Base-by-base conservation (phyloP, 441 rosid species). In the Melastoma candidum region DNA sequence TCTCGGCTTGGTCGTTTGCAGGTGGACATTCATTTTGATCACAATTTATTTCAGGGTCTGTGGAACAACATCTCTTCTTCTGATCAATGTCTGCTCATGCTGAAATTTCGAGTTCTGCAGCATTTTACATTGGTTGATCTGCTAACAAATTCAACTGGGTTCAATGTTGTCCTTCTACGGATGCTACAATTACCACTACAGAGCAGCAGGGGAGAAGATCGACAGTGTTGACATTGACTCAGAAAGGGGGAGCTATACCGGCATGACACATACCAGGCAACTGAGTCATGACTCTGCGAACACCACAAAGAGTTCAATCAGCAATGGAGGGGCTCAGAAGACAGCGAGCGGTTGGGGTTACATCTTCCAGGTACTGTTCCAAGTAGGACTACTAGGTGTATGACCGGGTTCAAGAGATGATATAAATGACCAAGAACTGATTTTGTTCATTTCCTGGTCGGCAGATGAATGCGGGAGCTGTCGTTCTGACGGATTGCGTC, bases 41-140 rank as follows among this genome's bases (percentile, higher is more conserved):
- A 60, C 64, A 27, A 17, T 60, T 26, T 52, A 60, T 46, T 60
- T 60, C 32, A 57, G 64, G 64, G 64, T 60, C 47, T 48, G 22
- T 3, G 24, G 6, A 14, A 22, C 17, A 11, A 41, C 27, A 3
- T 32, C 24, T 32, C 46, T 22, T 26, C 44, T 11, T 24, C 9
- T 41, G 22, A 2, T 44, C 36, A 10, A 46, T 26, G 24, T 43
- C 17, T 45, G 36, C 12, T 44, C 39, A 7, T 17, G n/a, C 2
- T 55, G 7, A 12, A 12, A 17, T 25, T 55, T 6, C 11, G 7
- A 4, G 5, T 44, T 4, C 36, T 29, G 36, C 36, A 29, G 36
- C 36, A 29, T 29, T 29, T 29, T 29, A 29, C 36, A 26, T 13
- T 11, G 22, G 11, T 12, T 11, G 12, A 10, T 11, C 10, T 13